A percentile compares a stretch with the other conserved stretches of the same genome.
Conservation (phyloP, 257 asterid species). For the Fraxinus americana region DNA sequence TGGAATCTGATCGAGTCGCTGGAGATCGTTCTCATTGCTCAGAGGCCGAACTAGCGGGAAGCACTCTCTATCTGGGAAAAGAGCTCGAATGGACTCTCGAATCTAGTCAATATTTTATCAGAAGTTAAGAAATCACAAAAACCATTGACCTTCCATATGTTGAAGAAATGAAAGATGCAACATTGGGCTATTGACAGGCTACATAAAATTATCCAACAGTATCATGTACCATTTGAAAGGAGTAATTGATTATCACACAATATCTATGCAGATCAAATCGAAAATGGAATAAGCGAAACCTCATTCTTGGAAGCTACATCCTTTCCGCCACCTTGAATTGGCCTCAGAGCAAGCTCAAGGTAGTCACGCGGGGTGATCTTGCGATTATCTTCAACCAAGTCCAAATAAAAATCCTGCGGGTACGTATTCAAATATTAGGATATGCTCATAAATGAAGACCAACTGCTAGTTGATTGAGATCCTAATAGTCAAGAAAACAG, state of each 20-base stretch:
- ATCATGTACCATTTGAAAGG: not conserved
- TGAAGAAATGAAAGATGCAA: not conserved
- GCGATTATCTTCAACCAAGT: slow-evolving; percentile 80
- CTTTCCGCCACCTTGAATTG: slow-evolving; percentile 75
- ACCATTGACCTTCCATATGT: not conserved
- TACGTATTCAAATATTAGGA: slow-evolving; percentile 19
- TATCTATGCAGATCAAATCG: not conserved
- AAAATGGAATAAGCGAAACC: slow-evolving; percentile 40
- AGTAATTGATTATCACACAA: not conserved
- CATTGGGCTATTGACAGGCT: not conserved
- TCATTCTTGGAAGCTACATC: slow-evolving; percentile 91
- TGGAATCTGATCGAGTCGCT: slow-evolving; percentile 79
- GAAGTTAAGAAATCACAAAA: slow-evolving; percentile 15
- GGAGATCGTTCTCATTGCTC: slow-evolving; percentile 84
- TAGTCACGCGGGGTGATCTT: slow-evolving; percentile 99
- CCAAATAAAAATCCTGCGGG: slow-evolving; percentile 89
- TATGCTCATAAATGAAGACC: not conserved
- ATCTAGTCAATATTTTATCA: slow-evolving; percentile 47
- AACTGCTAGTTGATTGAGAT: slow-evolving; percentile 2
- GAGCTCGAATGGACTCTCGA: slow-evolving; percentile 97
- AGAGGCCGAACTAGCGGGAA: slow-evolving; percentile 90
- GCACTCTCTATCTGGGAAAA: slow-evolving; percentile 97
- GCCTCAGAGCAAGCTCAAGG: slow-evolving; percentile 85
- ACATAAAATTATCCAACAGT: not conserved
- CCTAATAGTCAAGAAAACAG: slow-evolving; percentile 6